Evolutionary conservation across 495 filamentous ascomycete genomes (phyloP), one percentile per base, ranked within the genome.

Genomic region (Tuber indicum): DNA sequence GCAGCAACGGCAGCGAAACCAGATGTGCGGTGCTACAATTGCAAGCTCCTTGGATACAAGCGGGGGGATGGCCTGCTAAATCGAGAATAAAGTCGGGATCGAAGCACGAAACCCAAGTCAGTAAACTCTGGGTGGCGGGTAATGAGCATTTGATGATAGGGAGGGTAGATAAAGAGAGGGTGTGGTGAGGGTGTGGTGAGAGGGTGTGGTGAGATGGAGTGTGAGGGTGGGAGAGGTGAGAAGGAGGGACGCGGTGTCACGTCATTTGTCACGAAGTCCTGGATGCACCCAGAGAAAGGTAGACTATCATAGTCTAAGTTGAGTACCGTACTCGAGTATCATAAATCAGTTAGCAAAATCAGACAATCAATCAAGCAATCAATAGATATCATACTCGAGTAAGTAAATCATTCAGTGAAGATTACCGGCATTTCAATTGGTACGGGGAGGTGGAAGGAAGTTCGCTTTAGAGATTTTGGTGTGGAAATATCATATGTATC

Each of bases 221-320:
- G 42, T 71, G 41, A 10, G n/a, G 52, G 12, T 16, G 58, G 16
- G 45, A 47, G 42, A 6, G 10, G 39, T 44, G 32, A 42, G 74
- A 49, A 46, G 74, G 58, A 70, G 42, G 14, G 62, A 75, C 36
- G 78, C 74, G 73, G 78, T 80, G 77, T 80, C 78, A 76, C 78
- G 78, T 80, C 78, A 80, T 80, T 66, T 80, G 77, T 80, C 78
- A 74, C 58, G 79, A 77, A 77, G 72, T 70, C 77, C 78, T 80
- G 70, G 66, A 71, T 80, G 78, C 72, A 71, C 71, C 16, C 71
- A 73, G 73, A 36, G 76, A 44, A 71, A 71, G 75, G 39, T 41
- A 32, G 32, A 32, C 32, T 32, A 32, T 32, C 32, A 32, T 32
- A 41, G 39, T 41, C 39, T 71, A 42, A 17, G 21, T 12, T 69